phyloP scores from a whole-genome alignment of 1,139 yeast genomes.

The Yamadazyma siamensis region DNA sequence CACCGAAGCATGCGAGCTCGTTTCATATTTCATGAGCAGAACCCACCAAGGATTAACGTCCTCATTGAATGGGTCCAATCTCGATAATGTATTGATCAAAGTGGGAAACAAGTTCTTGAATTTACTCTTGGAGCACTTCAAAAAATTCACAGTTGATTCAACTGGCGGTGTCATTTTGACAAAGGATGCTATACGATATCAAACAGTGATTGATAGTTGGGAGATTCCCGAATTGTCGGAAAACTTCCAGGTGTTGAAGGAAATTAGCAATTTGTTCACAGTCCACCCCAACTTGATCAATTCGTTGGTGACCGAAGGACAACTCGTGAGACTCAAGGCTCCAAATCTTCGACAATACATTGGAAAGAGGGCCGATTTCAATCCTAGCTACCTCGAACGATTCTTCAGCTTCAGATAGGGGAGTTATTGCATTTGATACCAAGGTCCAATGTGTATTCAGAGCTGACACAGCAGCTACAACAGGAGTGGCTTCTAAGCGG shows the following conservation, averaged over 20 bases:
- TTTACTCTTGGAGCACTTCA: conserved; percentile 67
- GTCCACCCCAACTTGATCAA: conserved; percentile 67
- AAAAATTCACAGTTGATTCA: conserved; percentile 71
- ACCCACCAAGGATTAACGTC: conserved; percentile 32
- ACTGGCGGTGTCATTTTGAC: conserved; percentile 85
- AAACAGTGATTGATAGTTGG: conserved; percentile 72
- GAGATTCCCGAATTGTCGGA: conserved; percentile 60
- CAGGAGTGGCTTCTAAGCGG: too few relatives aligned
- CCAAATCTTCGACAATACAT: conserved; percentile 66
- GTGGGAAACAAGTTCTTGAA: conserved; percentile 62
- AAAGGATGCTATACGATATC: conserved; percentile 78
- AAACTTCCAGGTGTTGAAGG: conserved; percentile 69
- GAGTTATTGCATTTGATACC: background rate
- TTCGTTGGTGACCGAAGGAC: conserved; percentile 81
- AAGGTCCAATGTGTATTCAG: background rate
- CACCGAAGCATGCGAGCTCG: conserved; percentile 65
- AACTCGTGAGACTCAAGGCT: conserved; percentile 66
- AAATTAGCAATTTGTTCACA: conserved; percentile 80
- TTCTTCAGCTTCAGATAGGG: conserved; percentile 36
- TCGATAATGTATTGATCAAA: conserved; percentile 50
- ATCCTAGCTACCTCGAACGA: conserved; percentile 51
- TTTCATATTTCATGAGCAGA: conserved; percentile 51
- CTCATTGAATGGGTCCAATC: conserved; percentile 52
- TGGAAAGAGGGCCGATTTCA: conserved; percentile 67
- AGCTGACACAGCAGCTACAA: too few relatives aligned